A percentile compares a stretch with the other conserved stretches of the same genome.
phyloP scores from a whole-genome alignment of 805 yeast genomes.

The Candida sanyiensis region DNA sequence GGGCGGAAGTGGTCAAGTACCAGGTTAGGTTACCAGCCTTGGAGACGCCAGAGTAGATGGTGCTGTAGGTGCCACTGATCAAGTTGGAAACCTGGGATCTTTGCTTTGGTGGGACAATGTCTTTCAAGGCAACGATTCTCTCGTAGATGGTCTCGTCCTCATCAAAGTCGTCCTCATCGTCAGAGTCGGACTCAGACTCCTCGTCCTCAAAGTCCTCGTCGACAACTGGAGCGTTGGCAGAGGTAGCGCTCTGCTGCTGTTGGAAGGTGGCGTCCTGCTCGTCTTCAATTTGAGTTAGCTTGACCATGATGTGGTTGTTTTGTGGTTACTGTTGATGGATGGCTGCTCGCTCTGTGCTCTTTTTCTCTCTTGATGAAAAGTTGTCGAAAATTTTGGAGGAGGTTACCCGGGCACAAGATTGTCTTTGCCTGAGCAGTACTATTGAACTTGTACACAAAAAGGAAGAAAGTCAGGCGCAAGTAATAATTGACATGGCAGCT shows the following conservation, averaged over 20 bases:
- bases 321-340: background rate
- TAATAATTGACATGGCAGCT: too few species aligned
- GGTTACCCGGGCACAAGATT: background rate
- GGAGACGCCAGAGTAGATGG: constrained; percentile 42
- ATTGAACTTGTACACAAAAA: background rate
- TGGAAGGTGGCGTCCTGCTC: constrained; percentile 31
- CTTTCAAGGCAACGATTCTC: constrained; percentile 86
- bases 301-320: constrained; percentile 48
- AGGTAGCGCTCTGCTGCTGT: constrained; percentile 28
- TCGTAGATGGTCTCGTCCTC: constrained; percentile 81
- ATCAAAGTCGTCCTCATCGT: constrained; percentile 33
- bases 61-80: constrained; percentile 30
- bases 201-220: constrained; percentile 48
- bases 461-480: background rate
- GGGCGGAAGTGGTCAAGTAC: constrained; percentile 76
- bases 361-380: background rate
- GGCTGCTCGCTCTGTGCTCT: background rate
- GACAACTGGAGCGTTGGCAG: constrained; percentile 32
- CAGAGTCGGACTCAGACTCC: constrained; percentile 40
- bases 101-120: constrained; percentile 83
- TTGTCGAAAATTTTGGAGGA: constrained; percentile 3
- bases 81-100: constrained; percentile 44
- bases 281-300: constrained; percentile 67
- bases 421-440: too few species aligned
- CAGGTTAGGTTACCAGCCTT: constrained; percentile 76